Conservation (phyloP, 495 filamentous ascomycete species). For the Aspergillus steynii region DNA sequence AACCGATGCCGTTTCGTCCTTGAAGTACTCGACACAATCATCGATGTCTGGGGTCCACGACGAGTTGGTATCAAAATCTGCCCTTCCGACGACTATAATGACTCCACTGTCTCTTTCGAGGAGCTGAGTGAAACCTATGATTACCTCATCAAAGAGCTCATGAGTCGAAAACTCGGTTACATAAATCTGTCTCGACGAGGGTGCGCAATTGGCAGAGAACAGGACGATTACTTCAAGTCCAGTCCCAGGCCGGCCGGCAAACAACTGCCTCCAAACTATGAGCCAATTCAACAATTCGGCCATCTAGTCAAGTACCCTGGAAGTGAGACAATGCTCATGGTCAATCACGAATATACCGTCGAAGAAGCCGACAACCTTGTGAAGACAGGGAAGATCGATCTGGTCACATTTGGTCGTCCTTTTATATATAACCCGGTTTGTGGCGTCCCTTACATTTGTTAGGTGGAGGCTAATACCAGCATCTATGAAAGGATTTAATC, state of each 20-base stretch:
- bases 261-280: slow-evolving; percentile 27
- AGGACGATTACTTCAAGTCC: slow-evolving; percentile 13
- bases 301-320: slow-evolving; percentile 44
- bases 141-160: slow-evolving; percentile 46
- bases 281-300: slow-evolving; percentile 46
- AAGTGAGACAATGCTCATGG: slow-evolving; percentile 43
- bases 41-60: slow-evolving; percentile 54
- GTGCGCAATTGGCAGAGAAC: slow-evolving; percentile 9
- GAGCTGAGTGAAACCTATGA: slow-evolving; percentile 58
- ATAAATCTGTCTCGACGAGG: slow-evolving; percentile 51
- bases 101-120: slow-evolving; percentile 48
- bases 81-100: slow-evolving; percentile 57
- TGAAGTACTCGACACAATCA: slow-evolving; percentile 57
- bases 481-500: slow-evolving; percentile 14
- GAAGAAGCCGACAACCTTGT: slow-evolving; percentile 43
- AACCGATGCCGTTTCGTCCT: slow-evolving; percentile 52
- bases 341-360: slow-evolving; percentile 53
- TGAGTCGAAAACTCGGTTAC: slow-evolving; percentile 52
- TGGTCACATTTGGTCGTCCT: slow-evolving; percentile 52
- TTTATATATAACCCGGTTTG: slow-evolving; percentile 61
- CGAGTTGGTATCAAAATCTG: slow-evolving; percentile 56
- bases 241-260: slow-evolving; percentile 9
- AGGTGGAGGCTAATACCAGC: background rate
- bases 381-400: slow-evolving; percentile 44
- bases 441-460: background rate